These are phyloP conservation scores for Ustulina deusta DNA, from an alignment of 2,329 filamentous ascomycete species.

Conservation along the genomic window DNA sequence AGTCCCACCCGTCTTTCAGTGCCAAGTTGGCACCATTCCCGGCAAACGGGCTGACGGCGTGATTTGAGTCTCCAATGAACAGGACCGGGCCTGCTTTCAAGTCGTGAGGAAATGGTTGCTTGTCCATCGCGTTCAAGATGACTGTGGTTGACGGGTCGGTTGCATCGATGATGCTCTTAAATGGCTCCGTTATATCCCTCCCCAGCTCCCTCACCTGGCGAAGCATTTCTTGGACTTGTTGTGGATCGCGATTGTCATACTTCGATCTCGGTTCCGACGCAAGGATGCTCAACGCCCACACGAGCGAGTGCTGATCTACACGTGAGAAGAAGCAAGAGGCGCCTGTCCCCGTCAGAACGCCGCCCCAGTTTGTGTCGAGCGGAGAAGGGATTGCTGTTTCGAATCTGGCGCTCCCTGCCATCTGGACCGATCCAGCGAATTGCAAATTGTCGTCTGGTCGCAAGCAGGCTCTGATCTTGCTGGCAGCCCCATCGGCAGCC, in stretches of 20 bases:
- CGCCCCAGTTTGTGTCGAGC: constrained; percentile 56
- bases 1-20: constrained; percentile 60
- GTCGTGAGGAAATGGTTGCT: constrained; percentile 57
- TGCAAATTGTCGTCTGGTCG: constrained; percentile 56
- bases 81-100: constrained; percentile 50
- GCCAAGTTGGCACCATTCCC: constrained; percentile 63
- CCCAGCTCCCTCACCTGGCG: constrained; percentile 52
- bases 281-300: constrained; percentile 59
- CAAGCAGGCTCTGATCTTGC: constrained; percentile 55
- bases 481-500: constrained; percentile 59
- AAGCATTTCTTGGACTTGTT: constrained; percentile 50
- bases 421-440: constrained; percentile 56
- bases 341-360: constrained; percentile 55
- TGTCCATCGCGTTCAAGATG: constrained; percentile 58
- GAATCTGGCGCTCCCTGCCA: constrained; percentile 56
- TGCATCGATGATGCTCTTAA: constrained; percentile 54
- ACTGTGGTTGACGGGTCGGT: constrained; percentile 56
- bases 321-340: constrained; percentile 60
- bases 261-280: constrained; percentile 37
- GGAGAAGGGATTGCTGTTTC: constrained; percentile 50
- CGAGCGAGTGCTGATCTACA: constrained; percentile 54
- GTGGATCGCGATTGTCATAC: constrained; percentile 30
- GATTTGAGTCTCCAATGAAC: constrained; percentile 64
- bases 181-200: constrained; percentile 54
- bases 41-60: constrained; percentile 63